phyloP scores from a whole-genome alignment of 2,329 filamentous ascomycete species.

The Neofusicoccum laricinum region DNA sequence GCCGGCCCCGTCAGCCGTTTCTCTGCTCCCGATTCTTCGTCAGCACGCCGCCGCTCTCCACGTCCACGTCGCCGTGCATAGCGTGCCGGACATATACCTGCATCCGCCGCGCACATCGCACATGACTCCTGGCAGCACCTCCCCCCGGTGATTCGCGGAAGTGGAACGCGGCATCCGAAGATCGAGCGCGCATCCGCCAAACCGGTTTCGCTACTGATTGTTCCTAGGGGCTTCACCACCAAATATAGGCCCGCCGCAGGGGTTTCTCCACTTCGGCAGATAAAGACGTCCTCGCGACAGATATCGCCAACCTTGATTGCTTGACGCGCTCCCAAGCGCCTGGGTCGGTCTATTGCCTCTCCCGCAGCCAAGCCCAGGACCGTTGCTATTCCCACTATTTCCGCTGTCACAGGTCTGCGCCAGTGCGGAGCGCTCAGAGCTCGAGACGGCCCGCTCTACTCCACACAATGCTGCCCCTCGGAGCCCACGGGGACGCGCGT shows the following conservation, averaged over 20 bases:
- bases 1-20: not conserved
- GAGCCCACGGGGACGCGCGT: not conserved
- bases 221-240: not conserved
- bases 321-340: not conserved
- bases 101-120: constrained; percentile 1
- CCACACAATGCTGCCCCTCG: not conserved
- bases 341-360: constrained; percentile 4
- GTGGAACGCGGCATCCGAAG: constrained; percentile 3
- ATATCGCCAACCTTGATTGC: not conserved
- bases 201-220: constrained; percentile 8
- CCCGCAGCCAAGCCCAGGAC: not conserved
- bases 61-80: not conserved
- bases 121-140: not conserved
- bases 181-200: constrained; percentile 12
- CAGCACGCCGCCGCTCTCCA: not conserved
- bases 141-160: constrained; percentile 10
- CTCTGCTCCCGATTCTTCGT: not conserved
- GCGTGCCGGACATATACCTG: not conserved
- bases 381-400: not conserved
- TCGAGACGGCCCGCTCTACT: not conserved
- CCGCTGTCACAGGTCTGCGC: not conserved
- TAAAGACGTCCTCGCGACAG: not conserved
- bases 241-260: constrained; percentile 5
- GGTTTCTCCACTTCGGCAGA: constrained; percentile 4
- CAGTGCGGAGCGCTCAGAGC: constrained; percentile 1